Percentiles rank a stretch among this genome's conserved stretches.
Conservation (phyloP, 371 early-diverging fungal species). For the Sporodiniella umbellata region DNA sequence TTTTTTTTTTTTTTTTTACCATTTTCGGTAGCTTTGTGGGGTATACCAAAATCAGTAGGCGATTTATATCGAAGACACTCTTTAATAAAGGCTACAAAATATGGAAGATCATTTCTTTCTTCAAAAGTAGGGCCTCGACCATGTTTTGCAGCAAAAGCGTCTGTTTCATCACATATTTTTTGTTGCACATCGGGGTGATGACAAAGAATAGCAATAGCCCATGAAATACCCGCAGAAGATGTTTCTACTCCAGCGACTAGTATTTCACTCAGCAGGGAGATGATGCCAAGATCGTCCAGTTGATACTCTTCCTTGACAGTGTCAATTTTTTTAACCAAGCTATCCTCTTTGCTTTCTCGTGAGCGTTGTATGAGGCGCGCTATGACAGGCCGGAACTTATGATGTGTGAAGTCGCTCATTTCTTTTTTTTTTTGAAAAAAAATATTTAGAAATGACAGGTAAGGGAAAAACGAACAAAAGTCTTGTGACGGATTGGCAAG, state of each 20-base stretch:
- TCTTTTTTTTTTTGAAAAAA: slow-evolving; percentile 5
- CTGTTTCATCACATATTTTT: slow-evolving; percentile 13
- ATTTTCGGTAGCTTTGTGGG: slow-evolving; percentile 10
- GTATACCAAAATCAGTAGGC: slow-evolving; percentile 10
- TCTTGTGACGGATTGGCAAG: background rate
- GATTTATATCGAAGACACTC: slow-evolving; percentile 20
- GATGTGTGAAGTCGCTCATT: background rate
- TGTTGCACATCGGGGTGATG: slow-evolving; percentile 18
- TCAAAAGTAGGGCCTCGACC: slow-evolving; percentile 6
- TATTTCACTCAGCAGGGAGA: slow-evolving; percentile 18
- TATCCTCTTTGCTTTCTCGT: slow-evolving; percentile 4
- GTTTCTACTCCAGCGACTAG: slow-evolving; percentile 21
- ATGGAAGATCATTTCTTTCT: slow-evolving; percentile 17
- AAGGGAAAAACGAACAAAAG: slow-evolving; percentile 1
- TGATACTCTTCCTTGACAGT: slow-evolving; percentile 3
- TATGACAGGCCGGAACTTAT: background rate
- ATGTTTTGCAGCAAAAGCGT: slow-evolving; percentile 6
- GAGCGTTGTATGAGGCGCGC: background rate
- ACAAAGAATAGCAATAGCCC: slow-evolving; percentile 22
- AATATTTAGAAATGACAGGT: slow-evolving; percentile 6
- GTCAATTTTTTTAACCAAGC: slow-evolving; percentile 12
- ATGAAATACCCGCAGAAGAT: slow-evolving; percentile 14
- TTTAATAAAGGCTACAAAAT: slow-evolving; percentile 11
- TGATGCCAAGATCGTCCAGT: slow-evolving; percentile 11
- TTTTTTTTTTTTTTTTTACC: background rate